Evolutionary conservation across 352 stramenopile genomes (phyloP), one percentile per base, ranked within the genome.

Genomic region (Peronospora destructor): DNA sequence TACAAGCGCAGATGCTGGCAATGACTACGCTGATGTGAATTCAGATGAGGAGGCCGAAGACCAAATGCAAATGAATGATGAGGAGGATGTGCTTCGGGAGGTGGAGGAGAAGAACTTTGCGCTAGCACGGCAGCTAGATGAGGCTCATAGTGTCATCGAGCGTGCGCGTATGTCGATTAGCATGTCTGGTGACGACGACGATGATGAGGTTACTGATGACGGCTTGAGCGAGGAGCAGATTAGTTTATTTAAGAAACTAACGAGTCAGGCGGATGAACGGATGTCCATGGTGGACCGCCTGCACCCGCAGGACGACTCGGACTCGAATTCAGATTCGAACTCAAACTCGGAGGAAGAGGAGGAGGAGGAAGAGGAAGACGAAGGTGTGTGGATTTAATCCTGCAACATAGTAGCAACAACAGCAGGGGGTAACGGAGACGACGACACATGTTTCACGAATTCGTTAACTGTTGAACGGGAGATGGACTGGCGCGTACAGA

Each of bases 181-280:
- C 74, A 76, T 90, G 64, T 72, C 64, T 33, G 76, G 77, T 30
- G 81, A 87, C 49, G 80, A 91, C 19, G 65, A 65, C 35, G 79
- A 88, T 9, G 82, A 93, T 4, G 66, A 80, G 26, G 55, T 49
- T 32, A 62, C 64, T 37, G 74, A 77, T 41, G 79, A 73, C 21
- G 79, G 74, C 21, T 49, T 93, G 56, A 90, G 69, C 61, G 71
- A 86, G 17, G 79, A 91, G 50, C 82, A 93, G 58, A 90, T 93
- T 78, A 90, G 71, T 78, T 84, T 93, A 81, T 93, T 93, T 70
- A 91, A 91, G 76, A 93, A 93, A 76, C 79, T 93, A 64, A 90
- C 77, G 56, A 88, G 62, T 67, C 71, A 93, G 48, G 78, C 79
- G 25, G 82, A 93, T 29, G 79, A 93, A 64, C 82, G 82, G 41